Base-by-base conservation (phyloP, 345 rosid species). In the Bruguiera sexangula region DNA sequence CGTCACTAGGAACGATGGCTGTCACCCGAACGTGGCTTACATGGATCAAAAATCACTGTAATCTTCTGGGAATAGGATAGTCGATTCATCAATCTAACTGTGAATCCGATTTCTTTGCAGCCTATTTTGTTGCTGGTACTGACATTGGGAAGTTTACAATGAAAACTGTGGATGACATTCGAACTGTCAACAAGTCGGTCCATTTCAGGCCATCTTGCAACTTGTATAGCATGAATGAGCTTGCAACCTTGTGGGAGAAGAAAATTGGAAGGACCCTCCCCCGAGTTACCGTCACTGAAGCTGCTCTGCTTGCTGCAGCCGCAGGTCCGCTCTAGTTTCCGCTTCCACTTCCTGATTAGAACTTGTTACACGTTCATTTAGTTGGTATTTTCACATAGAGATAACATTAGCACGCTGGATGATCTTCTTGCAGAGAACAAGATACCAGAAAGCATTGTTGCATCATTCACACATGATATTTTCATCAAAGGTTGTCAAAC, bases 381-480 rank as follows among this genome's bases (percentile, higher is more conserved):
- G 46, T 39, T 39, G 46, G 15, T 39, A 39, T 43, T 11, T 43
- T 43, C 16, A 11, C 50, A 3, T 15, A 43, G 15, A 43, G 18
- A 13, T 3, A 43, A 13, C 18, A 15, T 13, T 43, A 13, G 13
- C 50, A 0, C 16, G 18, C 16, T 43, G 50, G 50, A 13, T 43
- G 50, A 43, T 43, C 18, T 43, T 13, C 18, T 13, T 43, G 19
- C 87, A 85, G 96, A 84, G 79, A 89, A 87, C 62, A 29, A 70
- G 31, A 72, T 87, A 19, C 96, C 96, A 1, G 65, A 73, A 43
- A 89, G 96, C 50, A 7, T 87, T 6, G 92, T 89, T 1, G 96
- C 96, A 29, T 72, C 96, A 18, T 84, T 89, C 77, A 87, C 96
- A 1, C 92, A 89, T 30, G 96, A 89, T 37, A 89, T 89, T 3